Base-by-base conservation (phyloP, 1,284 basidiomycete genomes). In the Papiliotrema nemorosa region DNA sequence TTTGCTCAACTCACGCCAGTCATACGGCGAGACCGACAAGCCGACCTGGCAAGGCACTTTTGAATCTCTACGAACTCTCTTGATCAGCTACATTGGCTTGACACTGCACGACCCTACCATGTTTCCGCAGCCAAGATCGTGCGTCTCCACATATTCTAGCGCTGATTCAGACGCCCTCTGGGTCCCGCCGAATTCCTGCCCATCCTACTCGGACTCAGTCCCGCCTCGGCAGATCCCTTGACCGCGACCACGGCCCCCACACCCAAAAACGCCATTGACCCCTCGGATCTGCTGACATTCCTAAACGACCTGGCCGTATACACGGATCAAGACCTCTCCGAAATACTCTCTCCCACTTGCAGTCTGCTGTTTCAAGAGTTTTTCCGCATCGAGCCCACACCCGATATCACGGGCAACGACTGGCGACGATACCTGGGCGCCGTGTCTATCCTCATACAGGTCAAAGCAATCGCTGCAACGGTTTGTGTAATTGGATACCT, bases 401-500 rank as follows among this genome's bases (percentile, higher is more conserved):
- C 70, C 10, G 68, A 76, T 43, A 59, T 79, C 5, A 59, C 73
- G 0, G 76, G 77, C 2, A 56, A 65, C 1, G 77, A 79, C 3
- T 98, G 96, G 94, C 80, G 91, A n/a, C 83, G 84, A 27, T 84
- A 93, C 34, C 75, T 94, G 20, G 81, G 84, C 41, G 93, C 90
- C 1, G 68, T 97, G 43, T 87, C 88, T 59, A 83, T 83, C 4
- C 79, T 97, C 16, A 82, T 88, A 2, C 83, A 86, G 55, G 79
- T 89, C 68, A 97, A 96, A 76, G 76, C 81, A 31, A 84, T 97
- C 51, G 93, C 92, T 5, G 74, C 79, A 2, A 82, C 89, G 82
- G 77, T 78, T 50, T 54, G 75, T 20, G 3, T 26, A 5, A 13
- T 7, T 6, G 16, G 7, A 31, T 24, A 5, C 18, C 7, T n/a